phyloP scores from a whole-genome alignment of 192 early-diverging fungal genomes.

The Coemansia guatemalensis region DNA sequence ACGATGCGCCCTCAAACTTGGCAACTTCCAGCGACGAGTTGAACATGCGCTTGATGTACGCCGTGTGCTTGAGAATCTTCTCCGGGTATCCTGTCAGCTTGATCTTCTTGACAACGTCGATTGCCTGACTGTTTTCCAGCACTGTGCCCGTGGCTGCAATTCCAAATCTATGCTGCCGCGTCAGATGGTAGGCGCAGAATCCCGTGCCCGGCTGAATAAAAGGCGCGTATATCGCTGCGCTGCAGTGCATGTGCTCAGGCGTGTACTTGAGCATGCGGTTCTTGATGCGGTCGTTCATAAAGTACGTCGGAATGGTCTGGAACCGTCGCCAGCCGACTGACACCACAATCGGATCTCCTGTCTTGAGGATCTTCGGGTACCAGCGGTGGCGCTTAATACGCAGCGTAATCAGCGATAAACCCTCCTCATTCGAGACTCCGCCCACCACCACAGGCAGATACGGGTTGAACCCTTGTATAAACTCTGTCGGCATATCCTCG shows the following conservation, averaged over 20 bases:
- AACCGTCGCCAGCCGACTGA: conserved; percentile 98
- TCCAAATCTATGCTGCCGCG: conserved; percentile 84
- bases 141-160: conserved; percentile 96
- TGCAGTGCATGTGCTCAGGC: conserved; percentile 99
- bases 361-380: conserved; percentile 94
- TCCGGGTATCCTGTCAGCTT: conserved; percentile 94
- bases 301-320: conserved; percentile 95
- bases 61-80: conserved; percentile 97
- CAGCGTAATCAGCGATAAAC: conserved; percentile 92
- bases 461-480: conserved; percentile 90
- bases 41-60: conserved; percentile 99
- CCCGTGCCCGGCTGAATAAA: conserved; percentile 93
- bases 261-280: conserved; percentile 99
- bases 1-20: conserved; percentile 95
- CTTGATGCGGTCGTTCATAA: conserved; percentile 85
- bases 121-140: conserved; percentile 87
- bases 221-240: conserved; percentile 94
- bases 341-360: conserved; percentile 96
- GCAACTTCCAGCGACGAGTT: conserved; percentile 93
- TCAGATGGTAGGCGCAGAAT: conserved; percentile 76
- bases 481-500: conserved; percentile 91
- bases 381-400: conserved; percentile 98
- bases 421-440: conserved; percentile 84
- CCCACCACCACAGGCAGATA: conserved; percentile 89
- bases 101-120: conserved; percentile 98